Evolutionary conservation across 768 basidiomycete genomes (phyloP).

Genomic region (Leccinum aurantiacum): DNA sequence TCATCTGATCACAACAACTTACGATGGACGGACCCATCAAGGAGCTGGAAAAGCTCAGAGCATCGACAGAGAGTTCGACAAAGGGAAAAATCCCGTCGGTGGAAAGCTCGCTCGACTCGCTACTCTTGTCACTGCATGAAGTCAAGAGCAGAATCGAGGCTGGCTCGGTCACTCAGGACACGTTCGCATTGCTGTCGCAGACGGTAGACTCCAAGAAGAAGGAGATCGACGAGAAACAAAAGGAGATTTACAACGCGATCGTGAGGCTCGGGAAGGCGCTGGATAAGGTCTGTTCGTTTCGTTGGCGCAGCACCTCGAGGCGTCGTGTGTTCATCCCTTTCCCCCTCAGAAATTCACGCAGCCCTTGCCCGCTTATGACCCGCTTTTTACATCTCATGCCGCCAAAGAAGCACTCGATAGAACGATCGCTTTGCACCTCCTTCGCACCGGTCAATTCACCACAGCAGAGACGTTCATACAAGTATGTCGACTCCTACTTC

Average conservation of each 20-base stretch:
- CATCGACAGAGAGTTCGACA: conserved; percentile 45
- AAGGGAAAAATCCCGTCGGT: conserved; percentile 58
- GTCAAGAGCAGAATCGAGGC: conserved; percentile 53
- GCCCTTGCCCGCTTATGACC: conserved; percentile 62
- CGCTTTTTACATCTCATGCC: conserved; percentile 61
- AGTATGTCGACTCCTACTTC: conserved; percentile 39
- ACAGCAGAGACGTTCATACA: conserved; percentile 73
- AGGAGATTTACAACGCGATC: conserved; percentile 79
- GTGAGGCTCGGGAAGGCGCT: conserved; percentile 80
- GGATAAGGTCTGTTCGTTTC: conserved; percentile 70
- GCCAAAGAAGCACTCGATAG: conserved; percentile 63
- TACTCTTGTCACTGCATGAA: conserved; percentile 57
- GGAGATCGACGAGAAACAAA: conserved; percentile 84
- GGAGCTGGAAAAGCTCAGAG: conserved; percentile 77
- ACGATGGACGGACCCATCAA: conserved; percentile 74
- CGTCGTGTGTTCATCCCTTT: conserved; percentile 9
- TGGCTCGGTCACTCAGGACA: conserved; percentile 48
- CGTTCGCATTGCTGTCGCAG: conserved; percentile 50
- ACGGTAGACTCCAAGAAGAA: conserved; percentile 73
- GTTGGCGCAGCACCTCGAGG: neutral
- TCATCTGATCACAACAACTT: neutral
- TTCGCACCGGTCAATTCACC: conserved; percentile 79
- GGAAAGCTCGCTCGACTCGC: conserved; percentile 59
- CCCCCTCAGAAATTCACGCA: conserved; percentile 56
- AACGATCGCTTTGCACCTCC: conserved; percentile 72